Conservation (phyloP, 164 flowering plant genomes). For the Nymphaea colorata region DNA sequence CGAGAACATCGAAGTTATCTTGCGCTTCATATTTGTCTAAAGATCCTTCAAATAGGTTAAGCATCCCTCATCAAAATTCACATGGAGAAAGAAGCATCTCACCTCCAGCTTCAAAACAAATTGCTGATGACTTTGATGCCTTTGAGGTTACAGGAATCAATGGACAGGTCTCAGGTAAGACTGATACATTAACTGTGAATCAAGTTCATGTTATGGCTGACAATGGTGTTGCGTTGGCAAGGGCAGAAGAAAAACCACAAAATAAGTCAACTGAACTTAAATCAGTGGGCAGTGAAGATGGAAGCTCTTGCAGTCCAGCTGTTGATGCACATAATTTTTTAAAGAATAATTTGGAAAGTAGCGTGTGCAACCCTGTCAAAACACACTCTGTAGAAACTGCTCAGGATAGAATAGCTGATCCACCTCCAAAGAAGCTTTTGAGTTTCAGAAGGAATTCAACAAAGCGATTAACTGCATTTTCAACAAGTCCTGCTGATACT, state of each 20-base stretch:
- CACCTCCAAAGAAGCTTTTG: not conserved
- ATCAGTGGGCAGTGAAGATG: not conserved
- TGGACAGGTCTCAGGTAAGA: not conserved
- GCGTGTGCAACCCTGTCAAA: not conserved
- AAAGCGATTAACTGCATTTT: not conserved
- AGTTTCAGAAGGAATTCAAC: not conserved
- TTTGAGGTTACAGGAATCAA: not conserved
- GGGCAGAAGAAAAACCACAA: not conserved
- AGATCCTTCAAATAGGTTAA: constrained; percentile 13
- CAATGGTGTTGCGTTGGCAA: not conserved
- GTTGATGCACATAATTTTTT: not conserved
- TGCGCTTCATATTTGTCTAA: constrained; percentile 13
- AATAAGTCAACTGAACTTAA: not conserved
- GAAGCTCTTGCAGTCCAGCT: not conserved
- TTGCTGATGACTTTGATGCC: no score
- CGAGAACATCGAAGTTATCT: constrained; percentile 27
- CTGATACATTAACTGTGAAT: not conserved
- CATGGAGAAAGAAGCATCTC: constrained; percentile 2
- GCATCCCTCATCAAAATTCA: constrained; percentile 11
- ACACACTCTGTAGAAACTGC: not conserved
- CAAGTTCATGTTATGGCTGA: not conserved
- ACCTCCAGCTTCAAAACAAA: no score
- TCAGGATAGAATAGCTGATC: not conserved
- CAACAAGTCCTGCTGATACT: not conserved
- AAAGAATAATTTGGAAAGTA: not conserved